Percentiles rank a stretch among this genome's conserved stretches.
Conservation (phyloP, 2,329 filamentous ascomycete genomes). For the Ceratocystis variospora region DNA sequence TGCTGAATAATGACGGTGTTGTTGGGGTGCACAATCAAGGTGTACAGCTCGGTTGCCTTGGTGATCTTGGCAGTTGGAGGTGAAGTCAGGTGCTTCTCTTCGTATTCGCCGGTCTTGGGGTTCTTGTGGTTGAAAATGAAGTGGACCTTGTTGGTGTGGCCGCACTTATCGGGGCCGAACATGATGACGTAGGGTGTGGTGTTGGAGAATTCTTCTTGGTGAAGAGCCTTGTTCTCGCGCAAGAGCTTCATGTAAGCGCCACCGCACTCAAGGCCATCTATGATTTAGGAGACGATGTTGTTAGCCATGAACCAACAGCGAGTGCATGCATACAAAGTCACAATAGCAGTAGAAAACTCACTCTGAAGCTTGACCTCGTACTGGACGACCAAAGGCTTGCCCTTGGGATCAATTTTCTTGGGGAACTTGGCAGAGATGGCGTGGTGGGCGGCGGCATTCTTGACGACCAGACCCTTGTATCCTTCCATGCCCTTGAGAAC, state of each 20-base stretch:
- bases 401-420: conserved; percentile 93
- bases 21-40: conserved; percentile 88
- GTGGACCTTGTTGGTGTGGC: conserved; percentile 93
- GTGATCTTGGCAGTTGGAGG: conserved; percentile 75
- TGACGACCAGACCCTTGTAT: conserved; percentile 93
- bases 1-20: conserved; percentile 89
- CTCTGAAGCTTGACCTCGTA: conserved; percentile 99
- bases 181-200: conserved; percentile 97
- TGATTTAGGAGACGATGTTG: not conserved
- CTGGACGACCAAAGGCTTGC: conserved; percentile 90
- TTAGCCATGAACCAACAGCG: not conserved
- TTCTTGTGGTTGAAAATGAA: conserved; percentile 99
- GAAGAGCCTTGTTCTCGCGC: conserved; percentile 90
- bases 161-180: conserved; percentile 99
- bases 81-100: conserved; percentile 93
- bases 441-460: conserved; percentile 95
- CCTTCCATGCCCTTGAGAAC: conserved; percentile 85
- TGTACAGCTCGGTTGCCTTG: conserved; percentile 93
- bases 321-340: not conserved
- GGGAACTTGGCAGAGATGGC: conserved; percentile 98
- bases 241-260: conserved; percentile 99
- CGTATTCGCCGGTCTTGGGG: conserved; percentile 98
- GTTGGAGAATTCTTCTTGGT: conserved; percentile 96
- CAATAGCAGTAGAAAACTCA: conserved; percentile 35
- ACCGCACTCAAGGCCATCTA: conserved; percentile 91